Conservation (phyloP, 352 stramenopile species). For the Blastocystis sp. region DNA sequence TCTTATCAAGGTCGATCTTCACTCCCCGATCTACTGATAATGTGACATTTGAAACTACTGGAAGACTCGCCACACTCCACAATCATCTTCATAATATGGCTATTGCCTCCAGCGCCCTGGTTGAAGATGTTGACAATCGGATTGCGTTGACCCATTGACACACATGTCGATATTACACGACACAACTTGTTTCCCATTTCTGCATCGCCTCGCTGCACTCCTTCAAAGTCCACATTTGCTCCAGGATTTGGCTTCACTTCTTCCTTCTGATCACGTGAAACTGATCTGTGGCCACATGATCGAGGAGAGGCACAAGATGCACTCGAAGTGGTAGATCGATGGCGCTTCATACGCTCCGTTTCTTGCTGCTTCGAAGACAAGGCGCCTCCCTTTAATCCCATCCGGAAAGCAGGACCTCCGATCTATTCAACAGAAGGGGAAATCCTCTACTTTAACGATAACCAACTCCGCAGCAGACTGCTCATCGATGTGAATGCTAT, state of each 20-base stretch:
- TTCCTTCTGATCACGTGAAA: background rate
- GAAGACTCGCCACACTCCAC: conserved; percentile 76
- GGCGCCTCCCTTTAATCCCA: conserved; percentile 94
- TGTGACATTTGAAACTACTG: background rate
- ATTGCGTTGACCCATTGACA: conserved; percentile 90
- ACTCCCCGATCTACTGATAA: conserved; percentile 70
- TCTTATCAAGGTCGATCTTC: conserved; percentile 89
- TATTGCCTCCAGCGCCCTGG: conserved; percentile 96
- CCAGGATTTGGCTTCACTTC: conserved; percentile 50
- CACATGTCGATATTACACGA: conserved; percentile 93
- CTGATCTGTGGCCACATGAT: background rate
- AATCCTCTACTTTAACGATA: conserved; percentile 81
- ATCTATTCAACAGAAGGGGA: conserved; percentile 65
- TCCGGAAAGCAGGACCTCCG: conserved; percentile 93
- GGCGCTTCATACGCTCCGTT: conserved; percentile 25
- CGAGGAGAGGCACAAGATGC: background rate
- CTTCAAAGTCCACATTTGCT: conserved; percentile 94
- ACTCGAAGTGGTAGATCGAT: conserved; percentile 30
- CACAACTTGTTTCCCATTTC: conserved; percentile 99
- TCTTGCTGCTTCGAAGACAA: conserved; percentile 89
- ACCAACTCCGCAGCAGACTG: conserved; percentile 88
- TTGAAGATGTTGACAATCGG: conserved; percentile 98
- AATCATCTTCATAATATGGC: conserved; percentile 99
- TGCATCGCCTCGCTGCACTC: conserved; percentile 95
- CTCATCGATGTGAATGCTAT: conserved; percentile 84